phyloP scores from a whole-genome alignment of 75 land plant genomes.

The Sequoia sempervirens region DNA sequence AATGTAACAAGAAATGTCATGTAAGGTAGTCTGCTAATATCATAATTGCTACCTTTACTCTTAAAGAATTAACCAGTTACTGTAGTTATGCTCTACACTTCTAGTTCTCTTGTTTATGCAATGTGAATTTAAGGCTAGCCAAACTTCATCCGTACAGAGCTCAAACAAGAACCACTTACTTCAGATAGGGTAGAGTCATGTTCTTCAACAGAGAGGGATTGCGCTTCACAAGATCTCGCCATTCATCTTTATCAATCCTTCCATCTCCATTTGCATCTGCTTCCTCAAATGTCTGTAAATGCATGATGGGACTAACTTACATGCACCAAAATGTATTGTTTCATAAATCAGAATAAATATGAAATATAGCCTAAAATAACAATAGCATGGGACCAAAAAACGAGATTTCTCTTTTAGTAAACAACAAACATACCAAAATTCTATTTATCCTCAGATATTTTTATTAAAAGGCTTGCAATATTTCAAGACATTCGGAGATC shows the following conservation, averaged over 20 bases:
- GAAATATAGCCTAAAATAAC: neutral
- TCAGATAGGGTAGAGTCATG: slow-evolving; percentile 89
- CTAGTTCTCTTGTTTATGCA: neutral
- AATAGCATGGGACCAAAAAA: neutral
- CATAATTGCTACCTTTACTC: neutral
- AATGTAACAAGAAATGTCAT: neutral
- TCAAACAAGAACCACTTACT: slow-evolving; percentile 33
- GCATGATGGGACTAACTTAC: neutral
- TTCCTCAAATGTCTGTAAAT: slow-evolving; percentile 65
- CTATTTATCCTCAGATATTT: neutral
- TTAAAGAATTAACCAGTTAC: neutral
- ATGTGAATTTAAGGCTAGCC: neutral
- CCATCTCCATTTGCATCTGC: slow-evolving; percentile 88
- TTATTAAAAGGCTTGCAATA: neutral
- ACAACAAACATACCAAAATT: neutral
- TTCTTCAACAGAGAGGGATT: slow-evolving; percentile 80
- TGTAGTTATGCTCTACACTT: neutral
- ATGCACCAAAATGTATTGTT: neutral
- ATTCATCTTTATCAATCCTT: slow-evolving; percentile 76
- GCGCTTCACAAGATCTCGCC: slow-evolving; percentile 55
- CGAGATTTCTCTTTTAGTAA: neutral
- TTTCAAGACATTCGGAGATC: neutral
- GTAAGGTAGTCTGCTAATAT: neutral
- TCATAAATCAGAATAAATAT: slow-evolving; percentile 1
- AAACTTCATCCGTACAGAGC: neutral